Conservation (phyloP, 2,329 filamentous ascomycete species). For the Fusarium setosum region DNA sequence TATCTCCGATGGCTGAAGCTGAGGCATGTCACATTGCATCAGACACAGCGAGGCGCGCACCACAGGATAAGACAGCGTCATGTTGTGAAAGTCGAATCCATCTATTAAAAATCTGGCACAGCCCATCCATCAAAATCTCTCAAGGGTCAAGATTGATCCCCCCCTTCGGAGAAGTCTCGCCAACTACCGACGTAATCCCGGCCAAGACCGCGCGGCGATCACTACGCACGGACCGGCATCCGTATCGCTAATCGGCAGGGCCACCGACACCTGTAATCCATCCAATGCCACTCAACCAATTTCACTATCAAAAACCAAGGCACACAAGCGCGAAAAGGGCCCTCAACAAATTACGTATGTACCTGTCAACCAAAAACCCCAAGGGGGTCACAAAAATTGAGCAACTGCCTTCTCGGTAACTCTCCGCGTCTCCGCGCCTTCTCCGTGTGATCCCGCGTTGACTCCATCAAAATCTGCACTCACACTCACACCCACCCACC, state of each 20-base stretch:
- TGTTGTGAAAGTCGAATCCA: no score
- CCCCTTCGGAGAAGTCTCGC: conserved; percentile 20
- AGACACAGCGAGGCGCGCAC: not conserved
- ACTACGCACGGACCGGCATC: conserved; percentile 31
- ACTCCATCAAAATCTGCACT: conserved; percentile 5
- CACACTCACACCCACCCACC: not conserved
- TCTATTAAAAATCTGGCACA: no score
- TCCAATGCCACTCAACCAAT: not conserved
- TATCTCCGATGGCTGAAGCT: not conserved
- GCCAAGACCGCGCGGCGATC: conserved; percentile 13
- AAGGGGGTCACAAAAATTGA: no score
- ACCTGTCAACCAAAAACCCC: no score
- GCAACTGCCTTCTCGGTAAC: conserved; percentile 19
- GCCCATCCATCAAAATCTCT: not conserved
- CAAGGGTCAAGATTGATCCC: not conserved
- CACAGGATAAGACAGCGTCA: no score
- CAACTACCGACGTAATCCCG: conserved; percentile 25
- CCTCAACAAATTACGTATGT: not conserved
- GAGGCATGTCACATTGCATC: not conserved
- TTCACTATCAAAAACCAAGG: not conserved
- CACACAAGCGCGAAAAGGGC: not conserved
- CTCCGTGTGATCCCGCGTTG: not conserved
- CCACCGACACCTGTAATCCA: no score
- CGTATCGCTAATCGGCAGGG: conserved; percentile 4
- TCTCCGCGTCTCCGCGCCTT: conserved; percentile 28